These are phyloP conservation scores for Vickermania ingenoplastis DNA, from an alignment of 208 protist genomes.

Conservation along the genomic window DNA sequence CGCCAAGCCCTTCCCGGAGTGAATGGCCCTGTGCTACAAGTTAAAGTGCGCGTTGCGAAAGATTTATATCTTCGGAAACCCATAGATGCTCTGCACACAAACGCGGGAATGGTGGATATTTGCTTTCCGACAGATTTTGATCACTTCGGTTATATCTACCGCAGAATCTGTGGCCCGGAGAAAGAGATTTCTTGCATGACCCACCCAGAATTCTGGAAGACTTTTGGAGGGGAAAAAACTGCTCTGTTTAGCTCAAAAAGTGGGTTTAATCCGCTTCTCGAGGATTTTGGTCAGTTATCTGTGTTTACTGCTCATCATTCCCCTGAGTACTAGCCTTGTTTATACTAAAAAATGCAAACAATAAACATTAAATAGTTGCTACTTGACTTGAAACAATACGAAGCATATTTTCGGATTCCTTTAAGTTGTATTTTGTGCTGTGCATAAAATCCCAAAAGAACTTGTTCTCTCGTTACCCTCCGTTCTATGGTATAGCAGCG, in stretches of 20 bases:
- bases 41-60: slow-evolving; percentile 75
- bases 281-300: slow-evolving; percentile 73
- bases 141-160: slow-evolving; percentile 51
- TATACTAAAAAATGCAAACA: background rate
- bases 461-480: no score
- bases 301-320: slow-evolving; percentile 79
- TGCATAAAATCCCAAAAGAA: no score
- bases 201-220: slow-evolving; percentile 77
- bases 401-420: no score
- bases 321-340: slow-evolving; percentile 40
- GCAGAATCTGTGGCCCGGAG: slow-evolving; percentile 46
- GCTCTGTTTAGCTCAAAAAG: slow-evolving; percentile 68
- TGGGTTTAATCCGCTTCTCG: slow-evolving; percentile 79
- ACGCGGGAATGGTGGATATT: slow-evolving; percentile 81
- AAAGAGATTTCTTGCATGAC: slow-evolving; percentile 58
- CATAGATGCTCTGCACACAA: slow-evolving; percentile 43
- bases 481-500: no score
- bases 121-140: slow-evolving; percentile 87
- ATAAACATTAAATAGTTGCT: background rate
- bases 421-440: no score
- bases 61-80: slow-evolving; percentile 60
- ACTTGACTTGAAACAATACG: no score
- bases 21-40: slow-evolving; percentile 75
- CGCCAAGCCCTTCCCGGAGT: slow-evolving; percentile 47
- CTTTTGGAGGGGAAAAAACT: slow-evolving; percentile 72